Evolutionary conservation across 2,329 filamentous ascomycete genomes (phyloP).

Genomic region (Acarospora socialis): DNA sequence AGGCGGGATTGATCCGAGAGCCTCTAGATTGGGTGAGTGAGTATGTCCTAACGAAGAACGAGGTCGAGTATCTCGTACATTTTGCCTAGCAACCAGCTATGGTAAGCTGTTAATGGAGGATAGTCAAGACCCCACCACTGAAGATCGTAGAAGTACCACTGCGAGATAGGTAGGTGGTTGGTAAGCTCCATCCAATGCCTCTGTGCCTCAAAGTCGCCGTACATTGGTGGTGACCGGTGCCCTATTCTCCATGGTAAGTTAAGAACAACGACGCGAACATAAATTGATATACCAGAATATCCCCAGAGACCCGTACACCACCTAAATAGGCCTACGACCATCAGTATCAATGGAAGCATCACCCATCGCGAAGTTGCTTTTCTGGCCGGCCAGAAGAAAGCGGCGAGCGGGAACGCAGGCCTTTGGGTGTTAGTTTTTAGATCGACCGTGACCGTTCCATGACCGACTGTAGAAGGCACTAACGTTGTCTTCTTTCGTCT

Average conservation of each 20-base stretch:
- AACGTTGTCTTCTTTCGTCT: constrained; percentile 31
- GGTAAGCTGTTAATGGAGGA: constrained; percentile 91
- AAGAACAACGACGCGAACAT: constrained; percentile 3
- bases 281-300: constrained; percentile 58
- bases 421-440: constrained; percentile 30
- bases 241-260: constrained; percentile 34
- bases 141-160: constrained; percentile 97
- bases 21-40: constrained; percentile 37
- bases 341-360: constrained; percentile 71
- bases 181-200: constrained; percentile 99
- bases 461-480: constrained; percentile 22
- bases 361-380: constrained; percentile 80
- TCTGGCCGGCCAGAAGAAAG: constrained; percentile 88
- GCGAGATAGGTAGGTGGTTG: constrained; percentile 70
- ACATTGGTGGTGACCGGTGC: constrained; percentile 70
- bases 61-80: constrained; percentile 38
- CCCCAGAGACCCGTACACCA: constrained; percentile 91
- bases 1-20: constrained; percentile 58
- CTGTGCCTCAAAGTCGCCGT: constrained; percentile 95
- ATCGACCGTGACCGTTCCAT: constrained; percentile 30
- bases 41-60: background rate
- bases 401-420: constrained; percentile 77
- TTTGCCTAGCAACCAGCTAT: constrained; percentile 88
- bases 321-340: constrained; percentile 79
- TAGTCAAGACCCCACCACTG: constrained; percentile 98